These are phyloP conservation scores for Pseudohalonectria lignicola DNA, from an alignment of 2,329 filamentous ascomycete genomes.

Conservation along the genomic window DNA sequence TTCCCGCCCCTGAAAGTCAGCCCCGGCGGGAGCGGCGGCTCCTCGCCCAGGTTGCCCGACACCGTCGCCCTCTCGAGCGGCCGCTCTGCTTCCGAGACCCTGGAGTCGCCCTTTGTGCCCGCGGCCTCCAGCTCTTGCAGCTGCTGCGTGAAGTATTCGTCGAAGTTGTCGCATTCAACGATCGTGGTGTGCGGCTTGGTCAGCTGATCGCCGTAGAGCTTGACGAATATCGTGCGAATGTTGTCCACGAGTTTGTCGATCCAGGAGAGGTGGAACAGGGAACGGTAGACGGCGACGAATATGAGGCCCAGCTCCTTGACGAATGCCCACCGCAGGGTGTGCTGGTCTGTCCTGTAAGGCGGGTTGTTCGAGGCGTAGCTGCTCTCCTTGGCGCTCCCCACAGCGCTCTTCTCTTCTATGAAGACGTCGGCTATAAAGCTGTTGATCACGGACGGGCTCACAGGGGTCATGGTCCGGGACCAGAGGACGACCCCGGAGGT, in stretches of 20 bases:
- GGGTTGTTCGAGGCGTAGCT: constrained; percentile 53
- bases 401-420: constrained; percentile 77
- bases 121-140: constrained; percentile 61
- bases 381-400: constrained; percentile 47
- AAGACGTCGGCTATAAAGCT: constrained; percentile 93
- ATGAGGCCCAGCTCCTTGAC: constrained; percentile 90
- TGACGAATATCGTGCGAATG: constrained; percentile 82
- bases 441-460: constrained; percentile 80
- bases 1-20: constrained; percentile 26
- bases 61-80: constrained; percentile 20
- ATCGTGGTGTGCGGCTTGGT: constrained; percentile 69
- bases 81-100: constrained; percentile 6
- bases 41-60: constrained; percentile 23
- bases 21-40: constrained; percentile 24
- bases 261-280: constrained; percentile 89
- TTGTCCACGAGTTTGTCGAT: constrained; percentile 95
- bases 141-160: constrained; percentile 91
- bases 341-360: constrained; percentile 80
- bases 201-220: constrained; percentile 80
- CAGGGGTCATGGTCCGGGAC: constrained; percentile 75
- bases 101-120: constrained; percentile 10
- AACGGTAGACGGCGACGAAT: constrained; percentile 96
- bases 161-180: constrained; percentile 70
- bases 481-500: constrained; percentile 94
- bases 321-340: constrained; percentile 88